These are phyloP conservation scores for Teratosphaeria destructans DNA, from an alignment of 2,329 filamentous ascomycete species.

Conservation along the genomic window DNA sequence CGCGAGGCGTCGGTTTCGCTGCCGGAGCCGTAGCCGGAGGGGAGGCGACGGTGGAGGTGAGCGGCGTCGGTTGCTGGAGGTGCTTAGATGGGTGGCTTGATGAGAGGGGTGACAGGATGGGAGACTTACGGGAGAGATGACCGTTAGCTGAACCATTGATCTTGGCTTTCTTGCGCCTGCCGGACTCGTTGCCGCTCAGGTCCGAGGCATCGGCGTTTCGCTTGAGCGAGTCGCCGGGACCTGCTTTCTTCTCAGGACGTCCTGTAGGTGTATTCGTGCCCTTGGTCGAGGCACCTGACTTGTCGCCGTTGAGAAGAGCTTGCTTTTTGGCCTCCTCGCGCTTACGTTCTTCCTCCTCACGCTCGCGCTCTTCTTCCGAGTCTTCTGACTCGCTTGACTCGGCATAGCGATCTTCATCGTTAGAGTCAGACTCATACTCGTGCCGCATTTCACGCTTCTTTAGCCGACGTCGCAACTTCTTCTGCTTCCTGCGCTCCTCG, in stretches of 20 bases:
- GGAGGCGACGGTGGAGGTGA: constrained; percentile 2
- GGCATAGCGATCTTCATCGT: constrained; percentile 37
- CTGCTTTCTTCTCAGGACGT: constrained; percentile 39
- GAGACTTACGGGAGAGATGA: constrained; percentile 16
- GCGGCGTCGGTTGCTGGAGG: constrained; percentile 10
- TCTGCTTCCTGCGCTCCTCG: constrained; percentile 62
- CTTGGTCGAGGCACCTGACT: constrained; percentile 54
- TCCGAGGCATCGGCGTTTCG: constrained; percentile 82
- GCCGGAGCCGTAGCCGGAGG: constrained; percentile 44
- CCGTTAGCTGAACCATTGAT: constrained; percentile 19
- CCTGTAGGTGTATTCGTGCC: constrained; percentile 59
- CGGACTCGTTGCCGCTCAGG: constrained; percentile 82
- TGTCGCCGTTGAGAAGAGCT: constrained; percentile 33
- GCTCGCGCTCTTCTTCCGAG: constrained; percentile 54
- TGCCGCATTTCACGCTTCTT: constrained; percentile 77
- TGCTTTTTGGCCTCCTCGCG: constrained; percentile 42
- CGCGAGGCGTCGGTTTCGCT: constrained; percentile 65
- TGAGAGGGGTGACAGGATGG: background rate
- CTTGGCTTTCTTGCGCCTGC: constrained; percentile 56
- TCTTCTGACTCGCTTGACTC: constrained; percentile 48
- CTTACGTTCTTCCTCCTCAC: constrained; percentile 47
- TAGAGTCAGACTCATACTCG: constrained; percentile 64
- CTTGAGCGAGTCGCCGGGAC: constrained; percentile 51
- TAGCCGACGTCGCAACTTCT: constrained; percentile 67
- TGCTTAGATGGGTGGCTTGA: constrained; percentile 6